Conservation (phyloP, 2,329 filamentous ascomycete species). For the Stemphylium lycopersici region DNA sequence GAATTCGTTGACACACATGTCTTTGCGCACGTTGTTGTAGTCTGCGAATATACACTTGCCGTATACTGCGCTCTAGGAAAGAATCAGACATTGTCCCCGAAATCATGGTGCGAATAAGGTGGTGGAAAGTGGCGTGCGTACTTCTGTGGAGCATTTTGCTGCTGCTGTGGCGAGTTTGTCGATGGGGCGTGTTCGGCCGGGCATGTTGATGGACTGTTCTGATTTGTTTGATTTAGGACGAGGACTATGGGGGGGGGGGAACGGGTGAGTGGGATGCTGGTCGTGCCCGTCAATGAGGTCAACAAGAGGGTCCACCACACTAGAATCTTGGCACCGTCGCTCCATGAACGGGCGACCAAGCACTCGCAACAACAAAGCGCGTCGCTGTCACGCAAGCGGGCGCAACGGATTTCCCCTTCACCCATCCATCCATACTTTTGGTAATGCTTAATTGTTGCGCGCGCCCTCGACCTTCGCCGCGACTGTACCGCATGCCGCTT, state of each 20-base stretch:
- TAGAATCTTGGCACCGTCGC: slow-evolving; percentile 23
- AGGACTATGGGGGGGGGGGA: background rate
- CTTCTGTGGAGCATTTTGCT: slow-evolving; percentile 70
- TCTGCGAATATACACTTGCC: slow-evolving; percentile 91
- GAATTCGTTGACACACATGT: slow-evolving; percentile 89
- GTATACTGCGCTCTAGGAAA: slow-evolving; percentile 74
- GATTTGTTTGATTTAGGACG: too few relatives aligned
- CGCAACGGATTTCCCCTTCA: slow-evolving; percentile 6
- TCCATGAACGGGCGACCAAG: slow-evolving; percentile 28
- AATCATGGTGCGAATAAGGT: background rate
- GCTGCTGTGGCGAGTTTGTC: slow-evolving; percentile 71
- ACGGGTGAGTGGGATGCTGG: background rate
- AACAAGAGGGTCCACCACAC: slow-evolving; percentile 11
- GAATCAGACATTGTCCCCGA: background rate
- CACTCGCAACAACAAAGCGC: slow-evolving; percentile 39
- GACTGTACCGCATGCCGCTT: slow-evolving; percentile 3
- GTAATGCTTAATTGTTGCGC: slow-evolving; percentile 33
- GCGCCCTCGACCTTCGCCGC: slow-evolving; percentile 10
- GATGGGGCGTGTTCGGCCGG: slow-evolving; percentile 63
- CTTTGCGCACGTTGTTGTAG: slow-evolving; percentile 87
- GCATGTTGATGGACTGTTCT: slow-evolving; percentile 26
- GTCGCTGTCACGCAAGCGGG: slow-evolving; percentile 19
- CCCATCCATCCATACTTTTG: slow-evolving; percentile 23
- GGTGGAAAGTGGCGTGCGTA: slow-evolving; percentile 42
- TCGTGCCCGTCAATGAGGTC: slow-evolving; percentile 17